A percentile compares a stretch with the other conserved stretches of the same genome.
These are phyloP conservation scores for Mallotus repandus DNA, from an alignment of 441 rosid species.

Conservation along the genomic window DNA sequence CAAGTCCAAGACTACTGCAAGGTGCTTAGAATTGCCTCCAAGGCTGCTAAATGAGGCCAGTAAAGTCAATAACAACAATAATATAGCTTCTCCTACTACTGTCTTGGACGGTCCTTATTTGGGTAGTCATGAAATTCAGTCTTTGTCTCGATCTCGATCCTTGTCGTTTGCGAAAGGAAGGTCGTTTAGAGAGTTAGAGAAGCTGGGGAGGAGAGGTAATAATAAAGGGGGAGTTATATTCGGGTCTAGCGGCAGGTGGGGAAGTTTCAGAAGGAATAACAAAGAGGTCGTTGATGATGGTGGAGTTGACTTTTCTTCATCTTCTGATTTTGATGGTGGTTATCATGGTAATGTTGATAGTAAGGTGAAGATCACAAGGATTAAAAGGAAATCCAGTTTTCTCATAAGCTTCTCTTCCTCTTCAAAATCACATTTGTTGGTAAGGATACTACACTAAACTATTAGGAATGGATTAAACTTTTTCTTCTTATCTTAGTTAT, in stretches of 20 bases:
- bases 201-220: conserved; percentile 28
- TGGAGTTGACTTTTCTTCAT: conserved; percentile 23
- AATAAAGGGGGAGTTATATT: conserved; percentile 30
- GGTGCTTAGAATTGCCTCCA: conserved; percentile 65
- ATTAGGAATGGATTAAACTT: too few species aligned
- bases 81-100: conserved; percentile 51
- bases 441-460: conserved; percentile 25
- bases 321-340: conserved; percentile 11
- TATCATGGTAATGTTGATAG: conserved; percentile 5
- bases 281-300: conserved; percentile 27
- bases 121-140: conserved; percentile 23
- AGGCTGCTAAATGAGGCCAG: conserved; percentile 34
- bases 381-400: conserved; percentile 39
- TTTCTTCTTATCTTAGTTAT: too few species aligned
- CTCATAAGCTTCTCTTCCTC: conserved; percentile 30
- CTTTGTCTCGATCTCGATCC: conserved; percentile 28
- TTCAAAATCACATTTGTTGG: conserved; percentile 56
- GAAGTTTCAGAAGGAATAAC: conserved; percentile 32
- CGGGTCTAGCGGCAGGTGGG: conserved; percentile 48
- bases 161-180: conserved; percentile 35
- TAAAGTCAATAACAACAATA: conserved; percentile 20
- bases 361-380: conserved; percentile 40
- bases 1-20: conserved; percentile 23
- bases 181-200: conserved; percentile 24
- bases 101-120: conserved; percentile 52